phyloP scores from a whole-genome alignment of 1,284 basidiomycete species.

The Cerioporus squamosus region DNA sequence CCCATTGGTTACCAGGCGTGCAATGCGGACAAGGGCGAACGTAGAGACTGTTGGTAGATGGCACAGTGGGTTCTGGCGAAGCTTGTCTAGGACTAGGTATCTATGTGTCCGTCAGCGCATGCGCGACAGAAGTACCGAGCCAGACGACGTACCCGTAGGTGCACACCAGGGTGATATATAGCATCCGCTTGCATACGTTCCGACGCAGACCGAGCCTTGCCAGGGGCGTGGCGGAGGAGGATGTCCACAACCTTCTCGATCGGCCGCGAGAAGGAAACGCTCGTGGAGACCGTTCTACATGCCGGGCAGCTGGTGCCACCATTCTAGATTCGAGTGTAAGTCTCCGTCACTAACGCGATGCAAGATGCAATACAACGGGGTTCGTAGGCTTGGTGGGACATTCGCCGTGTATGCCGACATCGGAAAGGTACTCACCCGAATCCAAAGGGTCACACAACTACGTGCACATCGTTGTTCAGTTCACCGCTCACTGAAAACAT shows the following conservation, averaged over 20 bases:
- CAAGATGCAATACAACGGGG: not conserved
- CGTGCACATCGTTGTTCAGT: constrained; percentile 1
- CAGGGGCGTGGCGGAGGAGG: constrained; percentile 66
- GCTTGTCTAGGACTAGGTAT: constrained; percentile 73
- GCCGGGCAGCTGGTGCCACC: constrained; percentile 80
- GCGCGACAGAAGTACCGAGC: not conserved
- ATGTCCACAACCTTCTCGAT: constrained; percentile 73
- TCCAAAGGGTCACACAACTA: constrained; percentile 79
- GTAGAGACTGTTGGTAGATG: constrained; percentile 58
- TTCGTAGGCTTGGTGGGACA: not conserved
- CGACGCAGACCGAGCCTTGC: constrained; percentile 61
- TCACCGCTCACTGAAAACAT: not conserved
- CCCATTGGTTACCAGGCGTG: constrained; percentile 61
- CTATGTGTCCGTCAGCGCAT: constrained; percentile 39
- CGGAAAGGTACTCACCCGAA: constrained; percentile 59
- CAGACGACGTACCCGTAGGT: constrained; percentile 63
- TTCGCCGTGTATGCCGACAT: not conserved
- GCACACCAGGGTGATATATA: constrained; percentile 63
- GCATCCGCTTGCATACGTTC: constrained; percentile 80
- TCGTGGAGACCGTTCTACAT: constrained; percentile 67
- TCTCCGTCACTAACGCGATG: not conserved
- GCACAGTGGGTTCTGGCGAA: constrained; percentile 74
- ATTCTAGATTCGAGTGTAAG: constrained; percentile 50
- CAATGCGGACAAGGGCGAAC: constrained; percentile 80
- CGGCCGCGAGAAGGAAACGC: constrained; percentile 68